phyloP scores from a whole-genome alignment of 345 rosid species.

The Hibiscus tridactylites region DNA sequence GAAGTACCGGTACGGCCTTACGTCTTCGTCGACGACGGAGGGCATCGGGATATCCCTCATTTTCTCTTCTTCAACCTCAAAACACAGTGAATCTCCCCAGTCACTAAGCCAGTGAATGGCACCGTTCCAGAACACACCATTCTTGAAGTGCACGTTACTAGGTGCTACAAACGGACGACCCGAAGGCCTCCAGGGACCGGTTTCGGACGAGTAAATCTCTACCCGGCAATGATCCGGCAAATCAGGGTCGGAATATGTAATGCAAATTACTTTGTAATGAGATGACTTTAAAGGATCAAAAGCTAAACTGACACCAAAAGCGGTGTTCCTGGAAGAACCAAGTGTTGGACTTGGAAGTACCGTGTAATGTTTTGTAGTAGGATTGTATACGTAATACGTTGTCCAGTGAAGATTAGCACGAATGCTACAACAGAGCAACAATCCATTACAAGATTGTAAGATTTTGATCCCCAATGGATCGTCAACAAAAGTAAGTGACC shows the following conservation, averaged over 20 bases:
- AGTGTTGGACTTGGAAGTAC: slow-evolving; percentile 25
- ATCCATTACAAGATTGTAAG: slow-evolving; percentile 41
- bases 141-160: not conserved
- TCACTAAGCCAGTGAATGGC: slow-evolving; percentile 26
- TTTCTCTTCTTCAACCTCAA: slow-evolving; percentile 21
- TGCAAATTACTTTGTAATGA: slow-evolving; percentile 32
- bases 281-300: slow-evolving; percentile 39
- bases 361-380: slow-evolving; percentile 25
- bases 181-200: slow-evolving; percentile 25
- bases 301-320: slow-evolving; percentile 23
- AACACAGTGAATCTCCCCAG: slow-evolving; percentile 14
- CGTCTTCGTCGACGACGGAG: not conserved
- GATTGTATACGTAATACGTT: slow-evolving; percentile 29
- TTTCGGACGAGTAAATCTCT: slow-evolving; percentile 24
- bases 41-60: slow-evolving; percentile 25
- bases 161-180: slow-evolving; percentile 2
- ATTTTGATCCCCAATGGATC: slow-evolving; percentile 19
- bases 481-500: slow-evolving; percentile 15
- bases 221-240: slow-evolving; percentile 9
- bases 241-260: not conserved
- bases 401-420: not conserved
- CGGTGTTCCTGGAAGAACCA: not conserved
- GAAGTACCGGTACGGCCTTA: slow-evolving; percentile 4
- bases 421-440: slow-evolving; percentile 29
- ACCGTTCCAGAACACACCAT: slow-evolving; percentile 25